A percentile compares a stretch with the other conserved stretches of the same genome.
Conservation (phyloP, 441 rosid genomes). For the Pelargonium myrrhifolium region DNA sequence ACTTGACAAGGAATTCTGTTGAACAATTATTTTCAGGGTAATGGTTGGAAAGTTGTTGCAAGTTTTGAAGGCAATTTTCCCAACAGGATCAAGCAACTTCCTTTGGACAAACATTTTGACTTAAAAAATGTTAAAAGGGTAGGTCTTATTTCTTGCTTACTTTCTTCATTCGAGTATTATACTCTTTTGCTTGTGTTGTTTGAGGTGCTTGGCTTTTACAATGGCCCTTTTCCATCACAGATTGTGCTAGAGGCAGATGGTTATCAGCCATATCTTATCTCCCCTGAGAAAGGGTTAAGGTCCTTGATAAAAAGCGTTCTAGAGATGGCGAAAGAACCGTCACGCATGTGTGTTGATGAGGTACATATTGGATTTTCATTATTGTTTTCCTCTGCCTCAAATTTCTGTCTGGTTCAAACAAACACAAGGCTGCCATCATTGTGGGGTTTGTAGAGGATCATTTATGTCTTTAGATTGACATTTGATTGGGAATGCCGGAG, state of each 20-base stretch:
- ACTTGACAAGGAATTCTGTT: slow-evolving; percentile 10
- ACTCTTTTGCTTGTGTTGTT: slow-evolving; percentile 13
- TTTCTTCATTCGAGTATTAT: not conserved
- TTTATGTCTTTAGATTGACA: too few relatives aligned
- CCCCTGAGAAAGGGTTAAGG: slow-evolving; percentile 95
- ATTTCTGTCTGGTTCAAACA: too few relatives aligned
- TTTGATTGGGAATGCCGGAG: too few relatives aligned
- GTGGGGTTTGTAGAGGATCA: too few relatives aligned
- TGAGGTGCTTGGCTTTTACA: slow-evolving; percentile 16
- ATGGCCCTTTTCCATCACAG: slow-evolving; percentile 34
- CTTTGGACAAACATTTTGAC: slow-evolving; percentile 90
- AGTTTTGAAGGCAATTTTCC: slow-evolving; percentile 96
- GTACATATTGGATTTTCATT: slow-evolving; percentile 23
- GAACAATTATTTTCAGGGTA: slow-evolving; percentile 49
- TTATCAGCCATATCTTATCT: slow-evolving; percentile 94
- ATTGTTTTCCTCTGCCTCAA: too few relatives aligned
- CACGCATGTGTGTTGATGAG: slow-evolving; percentile 86
- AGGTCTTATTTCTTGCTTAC: slow-evolving; percentile 14
- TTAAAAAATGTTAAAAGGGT: slow-evolving; percentile 85
- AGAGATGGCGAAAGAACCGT: slow-evolving; percentile 92
- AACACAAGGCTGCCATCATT: too few relatives aligned
- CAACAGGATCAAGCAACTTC: slow-evolving; percentile 86
- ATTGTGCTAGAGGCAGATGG: slow-evolving; percentile 94
- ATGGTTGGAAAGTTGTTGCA: slow-evolving; percentile 95
- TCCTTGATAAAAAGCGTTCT: slow-evolving; percentile 87